Conservation (phyloP, 1,139 yeast genomes). For the Candida sojae region DNA sequence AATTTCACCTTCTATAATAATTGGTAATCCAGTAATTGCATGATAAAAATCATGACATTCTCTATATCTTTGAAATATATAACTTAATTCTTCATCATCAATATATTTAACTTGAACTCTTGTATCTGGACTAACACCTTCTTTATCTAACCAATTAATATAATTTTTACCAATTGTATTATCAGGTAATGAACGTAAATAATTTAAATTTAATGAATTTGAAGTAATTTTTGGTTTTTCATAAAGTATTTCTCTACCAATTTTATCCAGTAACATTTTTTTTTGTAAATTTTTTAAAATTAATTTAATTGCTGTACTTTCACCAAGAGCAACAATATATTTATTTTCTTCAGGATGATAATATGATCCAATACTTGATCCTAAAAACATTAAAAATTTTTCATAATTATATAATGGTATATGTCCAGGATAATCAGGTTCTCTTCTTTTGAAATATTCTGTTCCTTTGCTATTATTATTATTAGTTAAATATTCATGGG, state of each 20-base stretch:
- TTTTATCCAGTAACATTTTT: conserved; percentile 72
- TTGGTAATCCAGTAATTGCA: conserved; percentile 87
- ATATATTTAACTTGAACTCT: conserved; percentile 85
- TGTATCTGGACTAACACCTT: conserved; percentile 93
- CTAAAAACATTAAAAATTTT: conserved; percentile 60
- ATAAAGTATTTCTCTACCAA: conserved; percentile 74
- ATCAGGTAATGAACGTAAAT: conserved; percentile 61
- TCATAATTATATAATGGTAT: conserved; percentile 72
- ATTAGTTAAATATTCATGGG: conserved; percentile 21
- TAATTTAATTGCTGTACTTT: conserved; percentile 77
- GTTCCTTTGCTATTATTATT: conserved; percentile 17
- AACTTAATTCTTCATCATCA: conserved; percentile 89
- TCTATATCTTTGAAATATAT: conserved; percentile 86
- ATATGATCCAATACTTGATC: conserved; percentile 83
- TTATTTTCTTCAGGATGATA: conserved; percentile 81
- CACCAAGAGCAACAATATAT: conserved; percentile 92
- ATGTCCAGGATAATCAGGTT: conserved; percentile 72
- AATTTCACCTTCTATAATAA: conserved; percentile 92
- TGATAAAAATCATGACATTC: conserved; percentile 98
- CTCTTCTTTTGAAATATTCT: conserved; percentile 37
- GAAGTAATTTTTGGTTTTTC: conserved; percentile 87
- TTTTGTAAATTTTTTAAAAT: conserved; percentile 63
- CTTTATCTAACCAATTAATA: conserved; percentile 78
- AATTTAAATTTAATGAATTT: conserved; percentile 62
- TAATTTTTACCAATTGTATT: conserved; percentile 80